Conservation (phyloP, 1,284 basidiomycete genomes). For the Ceraceosorus bombacis region DNA sequence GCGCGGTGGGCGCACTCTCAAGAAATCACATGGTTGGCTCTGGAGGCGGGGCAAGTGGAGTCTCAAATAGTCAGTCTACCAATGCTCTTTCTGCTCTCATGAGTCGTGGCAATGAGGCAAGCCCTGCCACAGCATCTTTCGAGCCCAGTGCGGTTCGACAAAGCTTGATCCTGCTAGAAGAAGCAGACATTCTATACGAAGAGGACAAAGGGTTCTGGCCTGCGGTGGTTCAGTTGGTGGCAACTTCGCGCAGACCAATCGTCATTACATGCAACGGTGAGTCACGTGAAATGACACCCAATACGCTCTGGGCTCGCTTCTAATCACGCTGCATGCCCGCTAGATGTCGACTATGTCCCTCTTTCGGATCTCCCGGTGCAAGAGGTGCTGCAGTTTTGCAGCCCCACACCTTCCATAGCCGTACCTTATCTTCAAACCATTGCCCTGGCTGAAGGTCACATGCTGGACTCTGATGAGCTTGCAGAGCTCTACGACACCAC, state of each 20-base stretch:
- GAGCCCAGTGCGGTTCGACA: slow-evolving; percentile 54
- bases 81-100: neutral
- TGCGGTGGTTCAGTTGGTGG: slow-evolving; percentile 50
- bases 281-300: neutral
- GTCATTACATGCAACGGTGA: slow-evolving; percentile 39
- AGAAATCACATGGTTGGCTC: slow-evolving; percentile 58
- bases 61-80: neutral
- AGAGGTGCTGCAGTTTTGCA: slow-evolving; percentile 23
- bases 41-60: slow-evolving; percentile 31
- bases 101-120: neutral
- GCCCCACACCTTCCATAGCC: slow-evolving; percentile 51
- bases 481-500: slow-evolving; percentile 9
- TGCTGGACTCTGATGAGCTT: slow-evolving; percentile 12
- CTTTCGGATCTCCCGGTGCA: slow-evolving; percentile 26
- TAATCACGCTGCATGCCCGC: neutral
- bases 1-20: slow-evolving; percentile 82
- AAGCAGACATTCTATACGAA: slow-evolving; percentile 85
- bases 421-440: slow-evolving; percentile 66
- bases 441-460: slow-evolving; percentile 57
- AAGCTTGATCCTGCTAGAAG: slow-evolving; percentile 88
- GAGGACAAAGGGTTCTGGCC: slow-evolving; percentile 90
- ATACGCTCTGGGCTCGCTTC: neutral
- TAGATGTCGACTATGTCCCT: slow-evolving; percentile 24
- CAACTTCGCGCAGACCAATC: slow-evolving; percentile 37
- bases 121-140: neutral